Percentiles rank a stretch among this genome's conserved stretches.
These are phyloP conservation scores for Purshia tridentata DNA, from an alignment of 306 rosid genomes.

Conservation along the genomic window DNA sequence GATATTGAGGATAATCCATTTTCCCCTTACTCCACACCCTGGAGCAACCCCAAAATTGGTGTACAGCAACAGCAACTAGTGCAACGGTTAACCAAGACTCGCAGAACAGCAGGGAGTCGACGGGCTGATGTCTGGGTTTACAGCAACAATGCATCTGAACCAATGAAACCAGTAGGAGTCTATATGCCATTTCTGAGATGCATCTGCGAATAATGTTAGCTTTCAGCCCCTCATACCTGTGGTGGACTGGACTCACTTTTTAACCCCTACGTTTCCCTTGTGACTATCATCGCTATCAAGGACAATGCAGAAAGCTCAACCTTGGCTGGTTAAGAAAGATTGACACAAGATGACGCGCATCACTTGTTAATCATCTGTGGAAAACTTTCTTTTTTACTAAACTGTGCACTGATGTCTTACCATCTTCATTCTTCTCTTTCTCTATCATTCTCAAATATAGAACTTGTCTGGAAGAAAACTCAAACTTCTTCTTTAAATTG, in stretches of 20 bases:
- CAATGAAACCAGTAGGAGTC: background rate
- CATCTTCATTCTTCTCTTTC: background rate
- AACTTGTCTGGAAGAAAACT: background rate
- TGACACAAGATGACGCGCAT: background rate
- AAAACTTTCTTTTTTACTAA: background rate
- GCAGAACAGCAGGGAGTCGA: no score
- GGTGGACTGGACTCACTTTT: background rate
- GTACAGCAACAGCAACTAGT: no score
- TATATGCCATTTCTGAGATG: background rate
- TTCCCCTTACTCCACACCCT: no score
- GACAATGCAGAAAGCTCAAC: background rate
- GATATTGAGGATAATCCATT: no score
- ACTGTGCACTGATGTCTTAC: background rate
- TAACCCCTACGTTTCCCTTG: background rate
- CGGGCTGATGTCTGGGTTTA: no score
- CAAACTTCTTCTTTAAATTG: background rate
- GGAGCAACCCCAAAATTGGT: no score
- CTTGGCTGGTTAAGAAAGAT: background rate
- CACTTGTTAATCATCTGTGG: background rate
- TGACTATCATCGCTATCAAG: background rate
- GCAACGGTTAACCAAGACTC: no score
- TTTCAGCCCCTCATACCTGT: background rate
- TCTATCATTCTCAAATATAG: background rate
- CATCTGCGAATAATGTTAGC: background rate
- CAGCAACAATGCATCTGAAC: background rate